Evolutionary conservation across 306 rosid species (phyloP).

Genomic region (Elaeagnus macrophylla): DNA sequence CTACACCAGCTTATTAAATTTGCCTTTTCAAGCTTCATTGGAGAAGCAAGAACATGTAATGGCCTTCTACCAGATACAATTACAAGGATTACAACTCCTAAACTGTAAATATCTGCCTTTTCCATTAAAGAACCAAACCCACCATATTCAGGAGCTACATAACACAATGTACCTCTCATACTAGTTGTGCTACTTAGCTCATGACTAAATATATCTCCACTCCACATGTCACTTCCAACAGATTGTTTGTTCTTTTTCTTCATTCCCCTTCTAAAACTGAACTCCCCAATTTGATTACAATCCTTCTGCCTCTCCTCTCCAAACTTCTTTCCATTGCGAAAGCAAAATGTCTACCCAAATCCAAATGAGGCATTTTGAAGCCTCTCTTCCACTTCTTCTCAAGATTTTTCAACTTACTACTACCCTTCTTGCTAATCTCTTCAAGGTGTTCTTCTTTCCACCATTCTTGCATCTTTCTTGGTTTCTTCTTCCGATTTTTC

Average conservation of each 20-base stretch:
- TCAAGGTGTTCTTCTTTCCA: slow-evolving; percentile 93
- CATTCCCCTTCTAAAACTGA: slow-evolving; percentile 89
- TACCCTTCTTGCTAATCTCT: slow-evolving; percentile 69
- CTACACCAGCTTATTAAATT: slow-evolving; percentile 88
- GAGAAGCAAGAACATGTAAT: slow-evolving; percentile 77
- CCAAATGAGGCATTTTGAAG: slow-evolving; percentile 67
- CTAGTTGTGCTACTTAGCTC: slow-evolving; percentile 98
- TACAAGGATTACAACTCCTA: slow-evolving; percentile 85
- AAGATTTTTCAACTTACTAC: slow-evolving; percentile 34
- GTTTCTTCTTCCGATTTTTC: slow-evolving; percentile 55
- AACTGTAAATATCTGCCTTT: slow-evolving; percentile 87
- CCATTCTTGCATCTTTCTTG: slow-evolving; percentile 89
- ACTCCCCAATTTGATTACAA: slow-evolving; percentile 59
- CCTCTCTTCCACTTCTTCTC: slow-evolving; percentile 58
- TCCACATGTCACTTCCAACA: slow-evolving; percentile 68
- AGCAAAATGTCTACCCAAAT: slow-evolving; percentile 49
- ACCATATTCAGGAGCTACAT: slow-evolving; percentile 92
- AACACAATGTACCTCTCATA: slow-evolving; percentile 88
- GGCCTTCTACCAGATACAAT: slow-evolving; percentile 92
- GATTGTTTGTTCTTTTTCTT: slow-evolving; percentile 55
- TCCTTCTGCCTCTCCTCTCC: slow-evolving; percentile 35
- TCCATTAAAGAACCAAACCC: slow-evolving; percentile 77
- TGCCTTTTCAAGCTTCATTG: slow-evolving; percentile 98
- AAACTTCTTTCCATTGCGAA: slow-evolving; percentile 35
- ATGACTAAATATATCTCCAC: slow-evolving; percentile 81